Evolutionary conservation across 257 asterid genomes (phyloP), one percentile per base, ranked within the genome.

Genomic region (Marsdenia floribunda): DNA sequence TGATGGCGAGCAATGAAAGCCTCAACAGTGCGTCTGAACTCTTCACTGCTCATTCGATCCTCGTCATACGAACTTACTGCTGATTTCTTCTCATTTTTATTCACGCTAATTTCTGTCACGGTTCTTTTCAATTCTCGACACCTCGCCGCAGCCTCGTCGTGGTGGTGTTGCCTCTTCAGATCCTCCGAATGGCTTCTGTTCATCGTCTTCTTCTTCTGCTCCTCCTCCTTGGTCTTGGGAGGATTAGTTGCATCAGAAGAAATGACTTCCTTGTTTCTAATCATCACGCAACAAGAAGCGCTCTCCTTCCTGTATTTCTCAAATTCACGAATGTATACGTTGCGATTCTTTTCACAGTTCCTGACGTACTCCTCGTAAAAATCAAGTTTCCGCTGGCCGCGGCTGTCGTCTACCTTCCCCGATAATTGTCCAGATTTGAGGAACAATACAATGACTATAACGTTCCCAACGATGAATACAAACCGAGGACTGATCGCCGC

Each of bases 1-100:
- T 89, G 97, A 75, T 88, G 97, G 68, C 93, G 85, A 33, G 96
- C 93, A 53, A 93, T 93, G 64, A 91, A 93, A 68, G 87, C 94
- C 80, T 93, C 98, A 54, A 93, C 90, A 24, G 84, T 87, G 2
- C 73, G 82, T 54, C 96, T 87, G 84, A 93, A 93, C 54, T 91
- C 96, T 54, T 93, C 97, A 65, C 82, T 66, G 81, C 90, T 91
- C 96, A 91, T 85, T 80, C 85, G 86, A 35, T 91, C 96, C 77
- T 83, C 89, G 9, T 40, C 47, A 52, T 19, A 74, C 6, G 29
- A 37, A 49, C 47, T 19, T 26, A 29, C 80, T 44, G 71, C 59
- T 11, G 66, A 75, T 64, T 72, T 54, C 71, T 58, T 71, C 79
- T 70, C 66, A 46, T 60, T 73, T 14, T 66, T 58, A 5, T 63